A percentile compares a stretch with the other conserved stretches of the same genome.
phyloP scores from a whole-genome alignment of 2,329 filamentous ascomycete genomes.

The Penicillium sclerotiorum region DNA sequence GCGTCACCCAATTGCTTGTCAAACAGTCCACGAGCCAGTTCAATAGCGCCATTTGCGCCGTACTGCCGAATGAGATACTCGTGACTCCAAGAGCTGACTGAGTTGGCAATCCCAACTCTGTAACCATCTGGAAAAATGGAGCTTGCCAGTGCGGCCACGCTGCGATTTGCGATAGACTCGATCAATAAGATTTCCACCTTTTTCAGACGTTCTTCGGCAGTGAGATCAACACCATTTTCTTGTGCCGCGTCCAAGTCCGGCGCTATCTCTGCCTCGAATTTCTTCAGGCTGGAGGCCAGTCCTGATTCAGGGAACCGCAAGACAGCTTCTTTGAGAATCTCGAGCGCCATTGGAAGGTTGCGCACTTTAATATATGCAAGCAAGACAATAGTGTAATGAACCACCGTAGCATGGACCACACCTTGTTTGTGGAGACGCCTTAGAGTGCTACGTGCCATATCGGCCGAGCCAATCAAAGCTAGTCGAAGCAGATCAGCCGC shows the following conservation, averaged over 20 bases:
- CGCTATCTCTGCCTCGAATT: neutral
- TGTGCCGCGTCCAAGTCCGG: constrained; percentile 30
- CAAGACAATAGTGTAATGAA: constrained; percentile 52
- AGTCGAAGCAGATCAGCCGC: constrained; percentile 63
- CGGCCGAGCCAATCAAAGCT: constrained; percentile 54
- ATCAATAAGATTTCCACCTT: constrained; percentile 42
- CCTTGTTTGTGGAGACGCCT: constrained; percentile 41
- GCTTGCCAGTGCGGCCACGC: constrained; percentile 46
- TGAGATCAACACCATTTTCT: constrained; percentile 15
- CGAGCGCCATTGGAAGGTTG: constrained; percentile 52
- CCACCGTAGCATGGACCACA: constrained; percentile 42
- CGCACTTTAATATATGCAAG: constrained; percentile 54
- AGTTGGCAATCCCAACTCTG: constrained; percentile 40
- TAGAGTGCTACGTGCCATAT: constrained; percentile 58
- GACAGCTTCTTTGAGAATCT: constrained; percentile 50
- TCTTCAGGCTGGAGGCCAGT: constrained; percentile 12
- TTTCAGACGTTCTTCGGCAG: constrained; percentile 26
- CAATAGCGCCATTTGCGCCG: constrained; percentile 48
- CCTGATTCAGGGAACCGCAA: constrained; percentile 38
- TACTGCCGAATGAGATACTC: constrained; percentile 61
- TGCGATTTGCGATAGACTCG: constrained; percentile 40
- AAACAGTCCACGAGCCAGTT: constrained; percentile 59
- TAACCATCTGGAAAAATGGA: constrained; percentile 39
- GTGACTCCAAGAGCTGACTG: constrained; percentile 56
- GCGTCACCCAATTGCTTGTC: constrained; percentile 49